A percentile compares a stretch with the other conserved stretches of the same genome.
Evolutionary conservation across 1,284 basidiomycete genomes (phyloP).

Genomic region (Chalciporus piperatoides): DNA sequence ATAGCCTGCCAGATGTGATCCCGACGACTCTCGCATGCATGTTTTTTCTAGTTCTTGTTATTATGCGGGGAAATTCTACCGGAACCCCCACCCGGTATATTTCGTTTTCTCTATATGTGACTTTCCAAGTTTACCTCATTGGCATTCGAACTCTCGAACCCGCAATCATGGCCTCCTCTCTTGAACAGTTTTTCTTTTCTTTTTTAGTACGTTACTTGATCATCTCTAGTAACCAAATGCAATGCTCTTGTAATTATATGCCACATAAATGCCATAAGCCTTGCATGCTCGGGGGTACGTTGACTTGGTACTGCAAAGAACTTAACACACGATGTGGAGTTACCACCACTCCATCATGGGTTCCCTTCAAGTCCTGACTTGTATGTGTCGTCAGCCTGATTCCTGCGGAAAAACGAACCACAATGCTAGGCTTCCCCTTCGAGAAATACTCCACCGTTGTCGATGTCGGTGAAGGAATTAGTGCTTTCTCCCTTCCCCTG

Average conservation of each 20-base stretch:
- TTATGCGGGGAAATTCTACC: not conserved
- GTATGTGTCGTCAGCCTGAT: conserved; percentile 15
- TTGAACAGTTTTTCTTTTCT: not conserved
- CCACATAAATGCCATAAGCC: conserved; percentile 1
- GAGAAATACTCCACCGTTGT: conserved; percentile 26
- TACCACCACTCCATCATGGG: conserved; percentile 27
- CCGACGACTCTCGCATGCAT: not conserved
- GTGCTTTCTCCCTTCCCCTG: conserved; percentile 29
- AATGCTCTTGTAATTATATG: conserved; percentile 24
- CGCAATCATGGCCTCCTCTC: not conserved
- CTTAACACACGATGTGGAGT: conserved; percentile 7
- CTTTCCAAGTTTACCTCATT: not conserved
- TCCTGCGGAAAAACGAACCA: no score
- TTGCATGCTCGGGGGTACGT: not conserved
- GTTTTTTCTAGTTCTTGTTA: not conserved
- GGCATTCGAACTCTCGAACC: not conserved
- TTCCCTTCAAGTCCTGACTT: conserved; percentile 25
- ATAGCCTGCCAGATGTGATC: conserved; percentile 6
- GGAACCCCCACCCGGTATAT: not conserved
- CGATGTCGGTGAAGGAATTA: conserved; percentile 35
- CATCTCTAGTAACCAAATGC: conserved; percentile 3
- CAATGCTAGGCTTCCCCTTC: no score
- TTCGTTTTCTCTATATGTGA: not conserved
- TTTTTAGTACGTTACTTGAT: conserved; percentile 17
- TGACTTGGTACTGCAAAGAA: conserved; percentile 2